phyloP scores from a whole-genome alignment of 106 monocot genomes.

The Amphibolis antarctica region DNA sequence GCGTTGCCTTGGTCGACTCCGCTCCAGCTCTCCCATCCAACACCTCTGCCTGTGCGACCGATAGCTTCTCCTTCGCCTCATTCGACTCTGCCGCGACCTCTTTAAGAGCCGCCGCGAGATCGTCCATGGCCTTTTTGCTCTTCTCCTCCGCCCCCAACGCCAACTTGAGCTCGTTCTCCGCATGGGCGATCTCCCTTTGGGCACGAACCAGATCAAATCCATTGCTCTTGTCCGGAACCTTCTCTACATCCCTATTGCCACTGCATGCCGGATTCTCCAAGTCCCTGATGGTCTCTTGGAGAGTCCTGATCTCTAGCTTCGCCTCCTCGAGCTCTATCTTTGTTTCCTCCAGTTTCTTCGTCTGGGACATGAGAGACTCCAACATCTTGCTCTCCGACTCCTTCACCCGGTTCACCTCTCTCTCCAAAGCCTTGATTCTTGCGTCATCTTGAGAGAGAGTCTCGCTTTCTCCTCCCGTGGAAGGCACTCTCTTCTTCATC shows the following conservation, averaged over 20 bases:
- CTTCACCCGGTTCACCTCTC: slow-evolving; percentile 47
- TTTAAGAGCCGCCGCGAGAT: slow-evolving; percentile 44
- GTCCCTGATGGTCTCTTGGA: slow-evolving; percentile 19
- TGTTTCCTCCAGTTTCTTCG: slow-evolving; percentile 61
- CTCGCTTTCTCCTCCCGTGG: neutral
- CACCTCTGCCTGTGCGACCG: slow-evolving; percentile 17
- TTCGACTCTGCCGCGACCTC: slow-evolving; percentile 52
- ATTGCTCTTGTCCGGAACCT: neutral
- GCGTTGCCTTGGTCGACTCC: slow-evolving; percentile 9
- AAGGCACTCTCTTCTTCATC: neutral
- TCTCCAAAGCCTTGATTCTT: slow-evolving; percentile 27
- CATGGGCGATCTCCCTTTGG: slow-evolving; percentile 15
- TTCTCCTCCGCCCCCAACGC: slow-evolving; percentile 47
- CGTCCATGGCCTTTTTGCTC: slow-evolving; percentile 80
- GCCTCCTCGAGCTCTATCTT: slow-evolving; percentile 77
- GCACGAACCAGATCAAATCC: neutral
- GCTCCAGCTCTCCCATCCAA: slow-evolving; percentile 19
- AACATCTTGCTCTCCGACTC: slow-evolving; percentile 76
- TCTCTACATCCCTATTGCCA: slow-evolving; percentile 9
- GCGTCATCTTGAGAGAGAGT: neutral
- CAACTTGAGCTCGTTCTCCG: slow-evolving; percentile 31
- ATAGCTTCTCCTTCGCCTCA: slow-evolving; percentile 24
- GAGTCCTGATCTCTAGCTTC: slow-evolving; percentile 46
- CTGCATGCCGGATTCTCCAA: slow-evolving; percentile 11
- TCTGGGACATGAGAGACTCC: slow-evolving; percentile 62